Conservation (phyloP, 2,329 filamentous ascomycete species). For the Lecanicillium sp. region DNA sequence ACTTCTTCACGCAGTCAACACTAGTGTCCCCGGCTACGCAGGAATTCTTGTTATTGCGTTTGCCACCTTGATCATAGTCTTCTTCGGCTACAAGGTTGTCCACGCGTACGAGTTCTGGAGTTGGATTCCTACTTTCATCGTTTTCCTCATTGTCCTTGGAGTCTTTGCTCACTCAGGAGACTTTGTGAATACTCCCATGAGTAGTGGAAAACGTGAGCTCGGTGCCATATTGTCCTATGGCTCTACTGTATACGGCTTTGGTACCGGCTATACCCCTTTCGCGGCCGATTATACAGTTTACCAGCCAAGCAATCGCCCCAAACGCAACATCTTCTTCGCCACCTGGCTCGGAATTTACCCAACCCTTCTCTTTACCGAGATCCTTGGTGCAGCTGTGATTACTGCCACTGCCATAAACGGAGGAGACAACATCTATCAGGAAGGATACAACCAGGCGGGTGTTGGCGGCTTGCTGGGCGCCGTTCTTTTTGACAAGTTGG, state of each 20-base stretch:
- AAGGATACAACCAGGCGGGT: slow-evolving; percentile 18
- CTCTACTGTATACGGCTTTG: slow-evolving; percentile 64
- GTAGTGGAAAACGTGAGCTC: slow-evolving; percentile 49
- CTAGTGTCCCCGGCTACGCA: slow-evolving; percentile 58
- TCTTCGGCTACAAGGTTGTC: slow-evolving; percentile 70
- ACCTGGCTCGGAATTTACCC: slow-evolving; percentile 61
- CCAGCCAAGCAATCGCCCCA: slow-evolving; percentile 51
- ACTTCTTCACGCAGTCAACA: slow-evolving; percentile 63
- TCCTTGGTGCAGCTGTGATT: slow-evolving; percentile 63
- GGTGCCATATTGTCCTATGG: slow-evolving; percentile 61
- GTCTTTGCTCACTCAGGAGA: slow-evolving; percentile 59
- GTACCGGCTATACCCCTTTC: slow-evolving; percentile 65
- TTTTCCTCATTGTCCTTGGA: slow-evolving; percentile 64
- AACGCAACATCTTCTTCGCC: slow-evolving; percentile 54
- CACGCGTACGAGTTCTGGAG: slow-evolving; percentile 68
- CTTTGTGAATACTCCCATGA: slow-evolving; percentile 55
- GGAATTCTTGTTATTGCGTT: slow-evolving; percentile 66
- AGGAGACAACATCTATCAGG: slow-evolving; percentile 6
- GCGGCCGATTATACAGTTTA: slow-evolving; percentile 73
- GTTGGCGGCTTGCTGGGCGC: slow-evolving; percentile 61
- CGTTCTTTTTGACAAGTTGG: slow-evolving; percentile 55
- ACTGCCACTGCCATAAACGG: slow-evolving; percentile 38
- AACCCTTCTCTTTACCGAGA: slow-evolving; percentile 64
- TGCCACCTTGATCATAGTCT: slow-evolving; percentile 58
- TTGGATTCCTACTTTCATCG: slow-evolving; percentile 64